Conservation (phyloP, 108 stramenopile genomes). For the Hondaea fermentalgiana region DNA sequence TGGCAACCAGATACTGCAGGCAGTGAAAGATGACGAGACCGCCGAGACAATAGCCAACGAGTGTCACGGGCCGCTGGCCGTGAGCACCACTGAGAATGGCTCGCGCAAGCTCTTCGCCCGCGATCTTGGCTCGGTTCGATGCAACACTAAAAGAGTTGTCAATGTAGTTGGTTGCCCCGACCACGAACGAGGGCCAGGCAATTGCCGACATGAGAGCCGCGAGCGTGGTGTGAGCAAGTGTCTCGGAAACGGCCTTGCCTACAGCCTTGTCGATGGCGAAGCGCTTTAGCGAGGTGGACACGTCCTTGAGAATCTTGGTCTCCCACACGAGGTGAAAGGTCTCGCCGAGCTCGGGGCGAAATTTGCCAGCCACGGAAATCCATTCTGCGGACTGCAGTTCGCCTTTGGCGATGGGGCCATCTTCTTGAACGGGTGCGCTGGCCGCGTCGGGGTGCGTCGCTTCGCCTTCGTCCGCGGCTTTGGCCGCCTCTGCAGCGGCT, state of each 20-base stretch:
- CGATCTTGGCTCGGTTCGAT: conserved; percentile 72
- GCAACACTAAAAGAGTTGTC: conserved; percentile 83
- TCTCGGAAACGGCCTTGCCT: neutral
- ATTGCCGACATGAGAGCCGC: conserved; percentile 65
- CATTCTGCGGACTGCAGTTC: neutral
- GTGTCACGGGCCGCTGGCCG: conserved; percentile 78
- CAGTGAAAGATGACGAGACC: conserved; percentile 82
- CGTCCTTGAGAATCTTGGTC: neutral
- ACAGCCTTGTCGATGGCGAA: neutral
- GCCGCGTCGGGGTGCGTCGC: neutral
- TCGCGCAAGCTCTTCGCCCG: conserved; percentile 75
- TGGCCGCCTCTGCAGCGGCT: no score
- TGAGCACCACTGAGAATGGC: conserved; percentile 61
- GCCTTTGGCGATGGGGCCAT: neutral
- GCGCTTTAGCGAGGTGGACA: neutral
- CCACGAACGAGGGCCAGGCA: conserved; percentile 61
- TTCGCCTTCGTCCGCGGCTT: neutral
- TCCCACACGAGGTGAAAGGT: conserved; percentile 9
- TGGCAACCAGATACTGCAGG: conserved; percentile 68
- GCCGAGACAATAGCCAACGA: conserved; percentile 88
- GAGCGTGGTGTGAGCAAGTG: conserved; percentile 46
- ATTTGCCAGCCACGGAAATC: neutral
- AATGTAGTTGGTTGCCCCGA: conserved; percentile 66
- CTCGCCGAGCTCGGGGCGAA: neutral
- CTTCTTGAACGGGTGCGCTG: neutral